Conservation (phyloP, 768 basidiomycete genomes). For the Sporobolomyces pararoseus region DNA sequence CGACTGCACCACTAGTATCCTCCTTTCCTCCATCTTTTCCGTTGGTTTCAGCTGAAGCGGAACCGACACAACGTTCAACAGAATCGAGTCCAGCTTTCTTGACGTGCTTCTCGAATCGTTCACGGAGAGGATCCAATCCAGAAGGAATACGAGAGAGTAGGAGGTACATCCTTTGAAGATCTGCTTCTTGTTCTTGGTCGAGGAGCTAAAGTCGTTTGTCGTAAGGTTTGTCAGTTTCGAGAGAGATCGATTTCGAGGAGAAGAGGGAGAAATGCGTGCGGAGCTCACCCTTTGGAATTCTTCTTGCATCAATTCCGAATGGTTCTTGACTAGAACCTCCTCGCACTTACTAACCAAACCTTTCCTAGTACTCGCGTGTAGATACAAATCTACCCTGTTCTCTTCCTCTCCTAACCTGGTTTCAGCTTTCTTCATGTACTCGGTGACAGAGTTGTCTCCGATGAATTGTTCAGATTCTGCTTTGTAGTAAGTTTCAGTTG, state of each 20-base stretch:
- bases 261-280: not conserved
- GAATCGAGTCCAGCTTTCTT: constrained; percentile 81
- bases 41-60: constrained; percentile 50
- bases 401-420: constrained; percentile 89
- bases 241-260: too few species aligned
- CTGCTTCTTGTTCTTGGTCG: constrained; percentile 91
- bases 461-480: constrained; percentile 88
- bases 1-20: constrained; percentile 46
- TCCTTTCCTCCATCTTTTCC: not conserved
- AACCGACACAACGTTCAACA: constrained; percentile 65
- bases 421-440: constrained; percentile 93
- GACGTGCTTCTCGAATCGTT: constrained; percentile 92
- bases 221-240: too few species aligned
- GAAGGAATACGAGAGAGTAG: constrained; percentile 84
- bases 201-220: constrained; percentile 55
- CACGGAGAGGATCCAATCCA: constrained; percentile 82
- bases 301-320: constrained; percentile 80
- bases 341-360: constrained; percentile 66
- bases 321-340: constrained; percentile 81
- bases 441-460: constrained; percentile 79
- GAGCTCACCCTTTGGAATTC: constrained; percentile 66
- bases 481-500: constrained; percentile 86
- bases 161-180: constrained; percentile 89
- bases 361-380: constrained; percentile 83
- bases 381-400: constrained; percentile 87